A percentile compares a stretch with the other conserved stretches of the same genome.
phyloP scores from a whole-genome alignment of 352 stramenopile species.

The Phytopythium chamaehyphon region DNA sequence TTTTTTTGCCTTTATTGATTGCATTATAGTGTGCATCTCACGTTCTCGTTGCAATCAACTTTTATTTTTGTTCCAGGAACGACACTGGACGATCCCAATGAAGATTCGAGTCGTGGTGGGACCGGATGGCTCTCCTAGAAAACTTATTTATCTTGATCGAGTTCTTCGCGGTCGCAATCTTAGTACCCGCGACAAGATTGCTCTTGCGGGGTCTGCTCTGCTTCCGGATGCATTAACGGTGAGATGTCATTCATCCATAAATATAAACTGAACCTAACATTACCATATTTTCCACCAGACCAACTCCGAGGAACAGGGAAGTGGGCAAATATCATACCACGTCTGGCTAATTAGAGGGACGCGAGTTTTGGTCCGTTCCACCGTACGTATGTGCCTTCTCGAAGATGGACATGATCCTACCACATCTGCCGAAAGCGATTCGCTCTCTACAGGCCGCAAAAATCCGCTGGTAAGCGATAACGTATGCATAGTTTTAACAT shows the following conservation, averaged over 20 bases:
- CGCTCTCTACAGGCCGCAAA: no score
- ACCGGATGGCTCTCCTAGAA: conserved; percentile 19
- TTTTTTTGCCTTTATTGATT: no score
- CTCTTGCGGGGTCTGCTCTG: conserved; percentile 14
- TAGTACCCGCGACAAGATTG: conserved; percentile 29
- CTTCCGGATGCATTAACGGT: conserved; percentile 32
- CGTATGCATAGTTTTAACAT: no score
- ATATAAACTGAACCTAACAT: no score
- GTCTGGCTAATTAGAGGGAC: conserved; percentile 58
- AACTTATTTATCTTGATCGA: conserved; percentile 59
- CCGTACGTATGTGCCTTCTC: conserved; percentile 15
- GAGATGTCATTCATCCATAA: background rate
- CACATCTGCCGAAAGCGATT: no score
- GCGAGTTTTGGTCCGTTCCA: conserved; percentile 57
- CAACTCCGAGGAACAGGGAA: background rate
- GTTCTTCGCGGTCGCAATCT: conserved; percentile 21
- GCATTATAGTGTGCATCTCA: no score
- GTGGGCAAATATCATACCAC: conserved; percentile 41
- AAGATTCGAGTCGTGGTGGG: conserved; percentile 44
- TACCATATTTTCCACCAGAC: no score
- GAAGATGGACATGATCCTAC: background rate
- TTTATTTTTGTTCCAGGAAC: conserved; percentile 9
- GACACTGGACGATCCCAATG: conserved; percentile 47
- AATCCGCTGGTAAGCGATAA: no score
- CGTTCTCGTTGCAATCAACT: background rate